Evolutionary conservation across 345 rosid genomes (phyloP), one percentile per base, ranked within the genome.

Genomic region (Combretum micranthum): DNA sequence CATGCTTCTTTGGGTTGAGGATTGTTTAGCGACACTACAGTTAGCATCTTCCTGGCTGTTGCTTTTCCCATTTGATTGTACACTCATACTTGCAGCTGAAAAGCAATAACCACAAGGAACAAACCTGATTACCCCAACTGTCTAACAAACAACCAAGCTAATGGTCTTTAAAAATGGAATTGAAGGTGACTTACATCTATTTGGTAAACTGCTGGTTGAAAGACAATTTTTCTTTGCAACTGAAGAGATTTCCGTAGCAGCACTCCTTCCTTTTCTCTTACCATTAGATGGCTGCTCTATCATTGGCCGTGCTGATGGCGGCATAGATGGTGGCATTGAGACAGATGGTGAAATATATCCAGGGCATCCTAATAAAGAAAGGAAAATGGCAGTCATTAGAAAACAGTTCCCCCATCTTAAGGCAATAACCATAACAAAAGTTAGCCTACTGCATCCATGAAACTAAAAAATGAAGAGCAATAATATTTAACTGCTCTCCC

Each of bases 141-240:
- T 32, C 10, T 7, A 5, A 7, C 9, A 32, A 1, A 32, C 39
- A 20, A 25, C 17, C 23, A 12, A 3, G 45, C 44, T 5, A 42
- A 21, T 43, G 50, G 17, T 16, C 20, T 20, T 39, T 15, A 15
- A 49, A 26, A 42, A 13, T 15, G 17, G 22, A 55, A 50, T 39
- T 8, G 21, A 39, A 53, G 52, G 22, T 63, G 64, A 42, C 57
- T 56, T 71, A 86, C 97, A 84, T 62, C 61, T 69, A 64, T 25
- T 63, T 23, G 73, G 52, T 42, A 66, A 50, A 15, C 60, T 72
- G 64, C 51, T 59, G 15, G 64, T 55, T 25, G 64, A 46, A 68
- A 63, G 22, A 26, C 84, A 75, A 21, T 77, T 50, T 70, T 62
- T 88, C 80, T 80, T 86, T 50, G 69, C 64, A 51, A 58, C 67